Evolutionary conservation across 2,329 filamentous ascomycete species (phyloP).

Genomic region (Claviceps sp.): DNA sequence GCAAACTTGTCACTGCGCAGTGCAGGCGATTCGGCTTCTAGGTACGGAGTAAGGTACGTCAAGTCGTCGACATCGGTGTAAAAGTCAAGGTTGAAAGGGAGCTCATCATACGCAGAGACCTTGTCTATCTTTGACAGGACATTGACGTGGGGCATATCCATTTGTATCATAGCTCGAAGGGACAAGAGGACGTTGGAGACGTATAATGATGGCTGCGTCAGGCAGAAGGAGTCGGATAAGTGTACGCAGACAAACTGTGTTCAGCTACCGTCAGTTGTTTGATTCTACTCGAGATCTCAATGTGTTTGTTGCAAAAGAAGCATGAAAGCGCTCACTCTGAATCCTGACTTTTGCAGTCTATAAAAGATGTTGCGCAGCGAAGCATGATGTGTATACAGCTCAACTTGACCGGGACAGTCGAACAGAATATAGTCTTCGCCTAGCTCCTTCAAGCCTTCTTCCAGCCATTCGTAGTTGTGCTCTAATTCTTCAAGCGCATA

Average conservation of each 20-base stretch:
- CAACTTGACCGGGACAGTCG: constrained; percentile 93
- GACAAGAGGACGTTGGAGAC: constrained; percentile 88
- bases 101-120: constrained; percentile 64
- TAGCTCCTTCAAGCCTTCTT: constrained; percentile 63
- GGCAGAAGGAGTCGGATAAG: constrained; percentile 84
- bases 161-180: constrained; percentile 91
- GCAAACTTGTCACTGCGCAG: constrained; percentile 64
- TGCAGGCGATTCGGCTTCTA: constrained; percentile 65
- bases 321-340: constrained; percentile 47
- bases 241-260: constrained; percentile 79
- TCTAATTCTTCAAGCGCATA: constrained; percentile 95
- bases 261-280: constrained; percentile 8
- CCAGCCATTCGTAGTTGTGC: constrained; percentile 85
- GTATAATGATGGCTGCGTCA: constrained; percentile 88
- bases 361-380: constrained; percentile 88
- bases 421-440: constrained; percentile 89
- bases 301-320: not conserved
- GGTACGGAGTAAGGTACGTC: constrained; percentile 64
- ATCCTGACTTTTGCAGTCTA: constrained; percentile 77
- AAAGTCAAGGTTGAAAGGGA: constrained; percentile 92
- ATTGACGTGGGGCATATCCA: constrained; percentile 92
- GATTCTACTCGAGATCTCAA: not conserved
- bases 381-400: constrained; percentile 90
- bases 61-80: constrained; percentile 97
- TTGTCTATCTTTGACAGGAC: constrained; percentile 98